Evolutionary conservation across 495 filamentous ascomycete genomes (phyloP), one percentile per base, ranked within the genome.

Genomic region (Baudoinia panamericana): DNA sequence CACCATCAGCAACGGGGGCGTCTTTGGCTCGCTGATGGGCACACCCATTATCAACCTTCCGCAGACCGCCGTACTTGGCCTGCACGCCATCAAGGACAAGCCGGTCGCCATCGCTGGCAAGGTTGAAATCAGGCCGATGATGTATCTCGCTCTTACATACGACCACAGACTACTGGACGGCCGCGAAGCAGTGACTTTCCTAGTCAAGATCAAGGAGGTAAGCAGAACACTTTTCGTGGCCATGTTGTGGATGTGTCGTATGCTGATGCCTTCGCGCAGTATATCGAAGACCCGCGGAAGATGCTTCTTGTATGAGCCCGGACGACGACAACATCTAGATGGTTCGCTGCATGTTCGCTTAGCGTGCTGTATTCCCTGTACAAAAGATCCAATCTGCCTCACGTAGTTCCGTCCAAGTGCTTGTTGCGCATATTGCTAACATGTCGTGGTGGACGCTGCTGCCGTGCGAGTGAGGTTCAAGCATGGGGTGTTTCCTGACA

Each of bases 21-120:
- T 81, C 34, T 81, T 81, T 53, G 78, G 79, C 22, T 83, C 80
- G 19, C 61, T 96, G 46, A 93, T 94, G 85, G 88, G 88, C 20
- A 97, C 90, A 0, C 90, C 90, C n/a, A 97, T 97, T 58, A 96
- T 97, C 67, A 97, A 97, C 63, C 67, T 93, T 18, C 90, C 90
- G 16, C 90, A 97, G 61, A 88, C 83, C 26, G 90, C 88, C 37
- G 90, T 97, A 19, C 70, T 97, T 41, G 90, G 90, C 40, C 76
- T 97, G n/a, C 90, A 97, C 61, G 84, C 88, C 21, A 95, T 94
- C 61, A 96, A 96, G 70, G 87, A 97, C 28, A 86, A 80, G 55
- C 73, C 88, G 0, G 81, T 95, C 26, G 87, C 68, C 19, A 64
- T 96, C 29, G 84, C 94, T 54, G 90, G 92, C 35, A 85, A 94